Base-by-base conservation (phyloP, 495 filamentous ascomycete species). In the Trichoderma gamsii region DNA sequence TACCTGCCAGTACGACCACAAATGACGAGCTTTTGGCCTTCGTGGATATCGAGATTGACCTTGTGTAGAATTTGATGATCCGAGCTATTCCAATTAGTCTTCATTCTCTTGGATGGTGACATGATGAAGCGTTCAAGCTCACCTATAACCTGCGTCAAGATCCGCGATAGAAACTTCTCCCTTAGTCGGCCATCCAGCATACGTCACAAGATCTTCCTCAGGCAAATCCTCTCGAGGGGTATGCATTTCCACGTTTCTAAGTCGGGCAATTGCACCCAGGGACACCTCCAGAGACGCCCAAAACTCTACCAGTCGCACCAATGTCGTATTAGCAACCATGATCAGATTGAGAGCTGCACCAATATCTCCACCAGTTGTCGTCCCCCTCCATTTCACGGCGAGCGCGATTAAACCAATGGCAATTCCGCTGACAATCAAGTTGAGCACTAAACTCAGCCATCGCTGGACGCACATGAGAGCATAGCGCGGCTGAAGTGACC, bases 211-310 rank as follows among this genome's bases (percentile, higher is more conserved):
- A 11, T 66, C 68, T 61, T 74, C 71, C 8, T 71, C 64, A 41
- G 74, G 23, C 21, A 69, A 63, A 66, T 74, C 67, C 64, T 81
- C 77, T 69, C 8, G 75, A 32, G 56, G 76, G 0, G 79, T 81
- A 21, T 72, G 70, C n/a, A 67, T 67, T 4, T 75, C 73, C 66
- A 84, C 84, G 13, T 61, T 61, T 16, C 0, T 69, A 70, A 87
- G 69, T 7, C 83, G 73, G 2, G 81, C 72, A 5, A 87, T 73
- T 0, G 84, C 83, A 0, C 84, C 85, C 12, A 87, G 75, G 0
- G 79, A 85, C 2, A 80, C 81, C 64, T 87, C 85, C 7, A 87
- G 70, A 27, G 73, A 67, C 0, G 83, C 83, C 79, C 79, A 86
- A 1, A 65, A 71, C 18, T 69, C 70, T 12, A 84, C 76, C 15